Evolutionary conservation across 164 flowering plant genomes (phyloP).

Genomic region (Platanus orientalis): DNA sequence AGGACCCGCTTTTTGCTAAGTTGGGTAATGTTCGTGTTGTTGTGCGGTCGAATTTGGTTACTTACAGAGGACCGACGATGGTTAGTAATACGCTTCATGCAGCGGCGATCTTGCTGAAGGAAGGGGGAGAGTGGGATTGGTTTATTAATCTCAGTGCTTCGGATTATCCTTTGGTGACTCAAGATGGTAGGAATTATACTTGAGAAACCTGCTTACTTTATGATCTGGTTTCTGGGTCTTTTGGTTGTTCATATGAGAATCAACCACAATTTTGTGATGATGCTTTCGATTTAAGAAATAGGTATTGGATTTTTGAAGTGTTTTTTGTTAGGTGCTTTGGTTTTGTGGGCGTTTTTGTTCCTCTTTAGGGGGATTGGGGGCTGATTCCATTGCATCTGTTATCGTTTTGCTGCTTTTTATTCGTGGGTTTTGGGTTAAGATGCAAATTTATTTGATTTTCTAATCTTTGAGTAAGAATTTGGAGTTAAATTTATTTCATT

Average conservation of each 20-base stretch:
- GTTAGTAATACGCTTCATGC: constrained; percentile 79
- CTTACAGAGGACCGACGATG: constrained; percentile 87
- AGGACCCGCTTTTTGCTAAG: constrained; percentile 33
- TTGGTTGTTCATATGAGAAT: neutral
- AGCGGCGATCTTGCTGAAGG: constrained; percentile 65
- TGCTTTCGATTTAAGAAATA: constrained; percentile 10
- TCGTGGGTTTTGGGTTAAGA: neutral
- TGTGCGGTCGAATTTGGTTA: constrained; percentile 59
- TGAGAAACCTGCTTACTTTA: neutral
- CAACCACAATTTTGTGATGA: neutral
- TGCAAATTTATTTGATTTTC: neutral
- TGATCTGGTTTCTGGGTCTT: neutral
- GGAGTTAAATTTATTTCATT: neutral
- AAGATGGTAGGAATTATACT: constrained; percentile 54
- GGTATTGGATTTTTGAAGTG: neutral
- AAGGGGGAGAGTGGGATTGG: constrained; percentile 83
- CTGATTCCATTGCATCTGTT: too few species aligned
- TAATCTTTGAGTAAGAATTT: neutral
- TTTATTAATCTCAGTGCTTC: constrained; percentile 85
- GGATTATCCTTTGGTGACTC: constrained; percentile 84
- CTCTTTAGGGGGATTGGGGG: neutral
- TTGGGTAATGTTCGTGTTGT: constrained; percentile 67
- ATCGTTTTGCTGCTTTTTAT: neutral
- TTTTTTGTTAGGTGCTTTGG: neutral
- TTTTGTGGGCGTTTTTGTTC: neutral